Base-by-base conservation (phyloP, 805 yeast genomes). In the Candida maltosa region DNA sequence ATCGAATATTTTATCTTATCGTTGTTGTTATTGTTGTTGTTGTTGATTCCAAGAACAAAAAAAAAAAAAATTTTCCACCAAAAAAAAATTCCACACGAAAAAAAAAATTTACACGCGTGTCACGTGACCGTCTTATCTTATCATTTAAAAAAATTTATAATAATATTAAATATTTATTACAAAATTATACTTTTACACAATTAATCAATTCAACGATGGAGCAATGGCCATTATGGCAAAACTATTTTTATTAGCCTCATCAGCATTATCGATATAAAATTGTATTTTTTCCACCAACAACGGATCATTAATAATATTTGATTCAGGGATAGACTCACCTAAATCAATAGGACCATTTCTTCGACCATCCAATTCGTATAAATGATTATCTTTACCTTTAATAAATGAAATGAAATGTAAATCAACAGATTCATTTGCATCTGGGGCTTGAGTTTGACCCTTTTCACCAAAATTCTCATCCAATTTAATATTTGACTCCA, bases 361-460 rank as follows among this genome's bases (percentile, higher is more conserved):
- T 44, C 97, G 72, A 1, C 98, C 98, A 52, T 91, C 98, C 23
- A 91, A 69, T 58, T 91, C 97, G 49, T 77, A 86, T 15, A 91
- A 52, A 39, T 75, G 76, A 6, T 75, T 76, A 42, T 76, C 70
- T 9, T 62, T 60, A 16, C 72, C 69, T 47, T 75, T 78, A 8
- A 84, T 67, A 48, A 84, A 81, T 5, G 93, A 71, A 17, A 91
- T 79, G 52, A 85, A 91, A 60, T 91, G 98, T 38, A 82, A 65
- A 36, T 79, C 76, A 9, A 62, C 49, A 2, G 65, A 67, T 5
- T 65, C 72, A 2, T 66, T 72, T 6, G 83, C 77, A 8, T 60
- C 54, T 7, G 89, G 91, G 0, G 85, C 84, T 32, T 70, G 77
- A 1, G 89, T 80, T 46, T 79, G 80, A 9, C 88, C 87, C 43